These are phyloP conservation scores for Chalciporus pseudorubinellus DNA, from an alignment of 768 basidiomycete genomes.

Conservation along the genomic window DNA sequence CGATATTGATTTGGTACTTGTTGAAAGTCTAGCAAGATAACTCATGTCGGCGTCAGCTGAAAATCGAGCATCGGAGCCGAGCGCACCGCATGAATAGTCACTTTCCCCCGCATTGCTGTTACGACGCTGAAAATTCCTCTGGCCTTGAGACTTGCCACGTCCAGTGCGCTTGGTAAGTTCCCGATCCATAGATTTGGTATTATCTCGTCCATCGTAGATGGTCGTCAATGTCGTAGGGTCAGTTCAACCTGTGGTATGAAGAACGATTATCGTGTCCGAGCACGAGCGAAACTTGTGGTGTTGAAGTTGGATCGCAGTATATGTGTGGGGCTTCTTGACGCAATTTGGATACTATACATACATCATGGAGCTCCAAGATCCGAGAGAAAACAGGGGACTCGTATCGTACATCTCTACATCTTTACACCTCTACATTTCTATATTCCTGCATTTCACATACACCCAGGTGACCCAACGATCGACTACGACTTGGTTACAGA, in stretches of 20 bases:
- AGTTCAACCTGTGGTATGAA: background rate
- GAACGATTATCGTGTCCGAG: background rate
- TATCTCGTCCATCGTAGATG: constrained; percentile 67
- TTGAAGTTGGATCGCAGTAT: too few relatives aligned
- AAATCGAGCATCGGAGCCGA: background rate
- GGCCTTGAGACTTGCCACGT: constrained; percentile 58
- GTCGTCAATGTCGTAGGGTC: background rate
- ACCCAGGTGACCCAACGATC: too few relatives aligned
- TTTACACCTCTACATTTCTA: background rate
- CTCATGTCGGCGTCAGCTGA: background rate
- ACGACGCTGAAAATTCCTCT: constrained; percentile 76
- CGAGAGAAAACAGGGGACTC: too few relatives aligned
- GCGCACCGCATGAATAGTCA: constrained; percentile 63
- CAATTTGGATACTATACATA: too few relatives aligned
- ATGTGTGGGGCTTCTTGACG: too few relatives aligned
- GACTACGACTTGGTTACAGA: background rate
- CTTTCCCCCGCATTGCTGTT: constrained; percentile 66
- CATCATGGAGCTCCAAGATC: background rate
- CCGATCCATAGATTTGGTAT: constrained; percentile 84
- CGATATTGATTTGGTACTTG: constrained; percentile 73
- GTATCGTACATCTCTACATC: background rate
- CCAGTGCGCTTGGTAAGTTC: constrained; percentile 65
- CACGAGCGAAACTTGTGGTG: too few relatives aligned
- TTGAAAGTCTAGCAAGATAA: constrained; percentile 61
- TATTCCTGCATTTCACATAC: too few relatives aligned